A percentile compares a stretch with the other conserved stretches of the same genome.
These are phyloP conservation scores for Bryoglossum gracile DNA, from an alignment of 495 filamentous ascomycete genomes.

Conservation along the genomic window DNA sequence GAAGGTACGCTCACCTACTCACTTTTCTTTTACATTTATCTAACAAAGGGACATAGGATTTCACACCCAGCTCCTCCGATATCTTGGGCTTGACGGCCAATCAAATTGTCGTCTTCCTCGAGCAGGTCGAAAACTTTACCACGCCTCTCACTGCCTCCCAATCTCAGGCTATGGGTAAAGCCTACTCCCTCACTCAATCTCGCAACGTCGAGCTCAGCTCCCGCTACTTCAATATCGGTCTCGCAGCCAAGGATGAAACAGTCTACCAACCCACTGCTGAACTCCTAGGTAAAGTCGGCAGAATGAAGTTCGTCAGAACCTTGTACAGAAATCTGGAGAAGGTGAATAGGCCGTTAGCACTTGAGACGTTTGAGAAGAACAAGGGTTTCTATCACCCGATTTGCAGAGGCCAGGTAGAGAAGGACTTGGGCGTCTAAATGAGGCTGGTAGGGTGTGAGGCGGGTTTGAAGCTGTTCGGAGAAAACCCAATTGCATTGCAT, in stretches of 20 bases:
- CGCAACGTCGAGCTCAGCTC: constrained; percentile 80
- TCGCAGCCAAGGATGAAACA: constrained; percentile 60
- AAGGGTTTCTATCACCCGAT: constrained; percentile 95
- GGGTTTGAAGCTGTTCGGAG: too few relatives aligned
- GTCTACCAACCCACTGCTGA: constrained; percentile 63
- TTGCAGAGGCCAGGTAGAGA: constrained; percentile 73
- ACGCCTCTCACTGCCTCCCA: constrained; percentile 52
- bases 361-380: constrained; percentile 79
- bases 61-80: constrained; percentile 60
- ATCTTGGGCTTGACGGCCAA: constrained; percentile 68
- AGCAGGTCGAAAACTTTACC: constrained; percentile 59
- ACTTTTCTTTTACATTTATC: not conserved
- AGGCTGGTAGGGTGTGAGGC: too few relatives aligned
- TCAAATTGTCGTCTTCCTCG: constrained; percentile 85
- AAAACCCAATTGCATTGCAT: too few relatives aligned
- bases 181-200: constrained; percentile 60
- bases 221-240: constrained; percentile 68
- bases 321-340: constrained; percentile 68
- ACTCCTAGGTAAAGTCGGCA: constrained; percentile 71
- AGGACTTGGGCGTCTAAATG: constrained; percentile 68
- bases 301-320: constrained; percentile 95
- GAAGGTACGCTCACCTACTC: constrained; percentile 13
- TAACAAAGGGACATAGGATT: constrained; percentile 33
- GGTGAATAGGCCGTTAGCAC: constrained; percentile 63
- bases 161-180: constrained; percentile 59